Base-by-base conservation (phyloP, 2,329 filamentous ascomycete species). In the Cordyceps cicadae region DNA sequence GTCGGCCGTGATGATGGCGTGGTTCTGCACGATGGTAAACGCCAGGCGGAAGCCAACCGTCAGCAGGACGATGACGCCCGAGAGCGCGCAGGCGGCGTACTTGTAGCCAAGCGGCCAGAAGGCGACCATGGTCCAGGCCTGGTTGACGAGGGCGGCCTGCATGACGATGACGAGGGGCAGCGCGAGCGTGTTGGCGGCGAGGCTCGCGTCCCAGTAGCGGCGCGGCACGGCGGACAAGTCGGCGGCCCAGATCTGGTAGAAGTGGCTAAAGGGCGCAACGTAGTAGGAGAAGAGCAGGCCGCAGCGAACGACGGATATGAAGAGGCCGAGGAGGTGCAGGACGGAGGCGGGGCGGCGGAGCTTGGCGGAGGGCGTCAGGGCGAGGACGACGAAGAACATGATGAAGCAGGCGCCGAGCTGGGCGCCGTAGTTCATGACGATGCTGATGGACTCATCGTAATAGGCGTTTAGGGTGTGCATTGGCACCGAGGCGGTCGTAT, bases 361-460 rank as follows among this genome's bases (percentile, higher is more conserved):
- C 70, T 90, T 91, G 65, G 83, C 77, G 0, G 77, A 70, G 21
- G 83, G 83, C 0, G 89, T 92, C 71, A 92, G 79, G 62, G 87
- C 68, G 12, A 91, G 74, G 3, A 92, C 75, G 34, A 88, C 77
- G 49, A 87, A 66, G 19, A 92, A 76, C 67, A 91, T 82, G 63
- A 87, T 74, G 61, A 87, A 64, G 52, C 82, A 84, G 26, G 87
- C 84, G 34, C 90, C 90, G 56, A 92, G 78, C 70, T 93, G 89
- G 19, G 81, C 75, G 57, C 83, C 86, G 70, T 87, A 90, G 73
- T 86, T 87, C 76, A 89, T 84, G 69, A 69, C 70, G 29, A 74
- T 70, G 66, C 70, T 74, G 64, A 71, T 62, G 46, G 70, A 68
- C 34, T 70, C 68, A 26, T 67, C 64, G 63, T 71, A 72, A 55